phyloP scores from a whole-genome alignment of 2,329 filamentous ascomycete species.

The Daldinia sp. region DNA sequence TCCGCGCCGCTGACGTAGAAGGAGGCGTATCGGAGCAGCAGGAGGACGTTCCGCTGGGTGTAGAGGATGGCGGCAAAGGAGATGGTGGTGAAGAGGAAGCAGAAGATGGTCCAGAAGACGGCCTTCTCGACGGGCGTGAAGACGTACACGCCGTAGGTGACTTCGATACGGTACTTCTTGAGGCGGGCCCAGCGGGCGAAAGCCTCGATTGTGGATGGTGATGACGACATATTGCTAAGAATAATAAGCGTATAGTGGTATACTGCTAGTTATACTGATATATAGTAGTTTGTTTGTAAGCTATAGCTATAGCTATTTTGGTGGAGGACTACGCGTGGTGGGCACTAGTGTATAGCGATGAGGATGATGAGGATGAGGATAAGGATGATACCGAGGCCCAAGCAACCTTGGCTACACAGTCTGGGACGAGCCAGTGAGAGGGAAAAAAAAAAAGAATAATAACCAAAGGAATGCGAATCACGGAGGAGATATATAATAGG shows the following conservation, averaged over 20 bases:
- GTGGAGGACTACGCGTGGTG: neutral
- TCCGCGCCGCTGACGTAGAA: slow-evolving; percentile 18
- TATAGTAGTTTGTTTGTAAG: neutral
- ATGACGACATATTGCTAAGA: slow-evolving; percentile 17
- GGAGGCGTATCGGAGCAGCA: slow-evolving; percentile 56
- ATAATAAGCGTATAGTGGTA: neutral
- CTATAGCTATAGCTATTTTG: neutral
- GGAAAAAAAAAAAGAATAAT: neutral
- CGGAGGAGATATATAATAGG: slow-evolving; percentile 10
- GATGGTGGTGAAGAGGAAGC: slow-evolving; percentile 76
- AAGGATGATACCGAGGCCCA: neutral
- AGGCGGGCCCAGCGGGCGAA: slow-evolving; percentile 77
- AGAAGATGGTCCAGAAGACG: slow-evolving; percentile 80
- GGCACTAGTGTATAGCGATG: slow-evolving; percentile 6
- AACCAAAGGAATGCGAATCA: slow-evolving; percentile 13
- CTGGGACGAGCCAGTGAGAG: neutral
- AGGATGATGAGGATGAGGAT: slow-evolving; percentile 13
- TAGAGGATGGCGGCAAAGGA: slow-evolving; percentile 76
- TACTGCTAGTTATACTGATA: neutral
- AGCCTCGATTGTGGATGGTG: slow-evolving; percentile 40
- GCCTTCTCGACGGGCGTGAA: slow-evolving; percentile 81
- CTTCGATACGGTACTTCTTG: slow-evolving; percentile 86
- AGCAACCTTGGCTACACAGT: neutral
- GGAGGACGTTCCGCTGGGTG: slow-evolving; percentile 73
- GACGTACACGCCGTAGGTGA: slow-evolving; percentile 85